phyloP scores from a whole-genome alignment of 768 basidiomycete species.

The Xerocomellus dryophilus region DNA sequence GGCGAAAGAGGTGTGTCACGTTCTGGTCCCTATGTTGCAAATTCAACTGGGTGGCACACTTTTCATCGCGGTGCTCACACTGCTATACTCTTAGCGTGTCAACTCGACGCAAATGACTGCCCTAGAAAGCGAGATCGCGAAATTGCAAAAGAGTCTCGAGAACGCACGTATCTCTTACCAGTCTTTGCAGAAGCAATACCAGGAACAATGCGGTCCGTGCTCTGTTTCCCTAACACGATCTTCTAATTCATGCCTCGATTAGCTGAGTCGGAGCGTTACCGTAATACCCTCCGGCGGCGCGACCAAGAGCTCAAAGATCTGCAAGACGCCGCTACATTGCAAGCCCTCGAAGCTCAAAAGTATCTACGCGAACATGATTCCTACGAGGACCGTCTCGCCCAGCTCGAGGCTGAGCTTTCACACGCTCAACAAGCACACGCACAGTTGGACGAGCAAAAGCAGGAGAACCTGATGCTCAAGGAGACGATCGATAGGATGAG shows the following conservation, averaged over 20 bases:
- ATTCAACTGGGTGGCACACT: not conserved
- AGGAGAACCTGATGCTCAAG: conserved; percentile 88
- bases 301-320: conserved; percentile 69
- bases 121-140: conserved; percentile 77
- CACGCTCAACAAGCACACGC: conserved; percentile 69
- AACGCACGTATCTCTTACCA: conserved; percentile 68
- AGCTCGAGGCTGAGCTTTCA: conserved; percentile 70
- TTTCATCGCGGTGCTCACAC: conserved; percentile 2
- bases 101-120: conserved; percentile 63
- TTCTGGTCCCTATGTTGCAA: conserved; percentile 2
- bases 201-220: conserved; percentile 77
- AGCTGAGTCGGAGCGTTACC: conserved; percentile 79
- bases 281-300: conserved; percentile 67
- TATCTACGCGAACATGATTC: conserved; percentile 63
- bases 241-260: not conserved
- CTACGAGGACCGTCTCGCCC: conserved; percentile 66
- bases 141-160: conserved; percentile 71
- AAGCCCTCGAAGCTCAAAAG: conserved; percentile 65
- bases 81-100: conserved; percentile 45
- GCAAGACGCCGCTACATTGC: conserved; percentile 56
- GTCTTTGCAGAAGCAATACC: conserved; percentile 81
- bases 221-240: not conserved
- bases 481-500: conserved; percentile 95
- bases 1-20: conserved; percentile 67
- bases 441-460: conserved; percentile 87